These are phyloP conservation scores for Hawksworthiomyces lignivorus DNA, from an alignment of 2,329 filamentous ascomycete species.

Conservation along the genomic window DNA sequence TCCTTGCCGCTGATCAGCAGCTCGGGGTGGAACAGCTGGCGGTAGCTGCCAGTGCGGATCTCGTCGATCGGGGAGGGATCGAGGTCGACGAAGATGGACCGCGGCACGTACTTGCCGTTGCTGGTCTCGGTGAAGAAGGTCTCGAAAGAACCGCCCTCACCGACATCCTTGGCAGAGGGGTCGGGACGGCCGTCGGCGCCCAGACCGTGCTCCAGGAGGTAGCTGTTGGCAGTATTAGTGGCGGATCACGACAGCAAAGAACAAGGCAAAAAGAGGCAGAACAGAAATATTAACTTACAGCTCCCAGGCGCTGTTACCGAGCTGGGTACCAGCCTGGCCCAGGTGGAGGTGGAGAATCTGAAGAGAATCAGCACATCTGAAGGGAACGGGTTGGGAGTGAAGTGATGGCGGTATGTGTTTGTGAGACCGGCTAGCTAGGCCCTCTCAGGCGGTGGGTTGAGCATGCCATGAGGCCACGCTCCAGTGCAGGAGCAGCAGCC, in stretches of 20 bases:
- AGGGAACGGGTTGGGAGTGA: too few species aligned
- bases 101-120: conserved; percentile 63
- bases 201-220: conserved; percentile 66
- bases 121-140: conserved; percentile 69
- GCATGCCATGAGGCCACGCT: too few species aligned
- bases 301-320: conserved; percentile 69
- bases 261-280: neutral
- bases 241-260: conserved; percentile 15
- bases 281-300: conserved; percentile 43
- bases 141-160: conserved; percentile 58
- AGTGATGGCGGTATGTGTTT: too few species aligned
- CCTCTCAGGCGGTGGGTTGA: too few species aligned
- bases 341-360: conserved; percentile 58
- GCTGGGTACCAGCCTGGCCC: conserved; percentile 65
- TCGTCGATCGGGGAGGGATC: conserved; percentile 68
- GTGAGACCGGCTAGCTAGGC: too few species aligned
- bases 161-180: conserved; percentile 50
- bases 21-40: conserved; percentile 65
- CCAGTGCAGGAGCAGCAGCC: too few species aligned
- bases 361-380: too few species aligned
- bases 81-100: conserved; percentile 64
- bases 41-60: conserved; percentile 61
- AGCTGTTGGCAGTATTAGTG: conserved; percentile 35
- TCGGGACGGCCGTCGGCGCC: conserved; percentile 56
- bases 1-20: conserved; percentile 67